Base-by-base conservation (phyloP, 331 rosid genomes). In the Stylosanthes scabra region DNA sequence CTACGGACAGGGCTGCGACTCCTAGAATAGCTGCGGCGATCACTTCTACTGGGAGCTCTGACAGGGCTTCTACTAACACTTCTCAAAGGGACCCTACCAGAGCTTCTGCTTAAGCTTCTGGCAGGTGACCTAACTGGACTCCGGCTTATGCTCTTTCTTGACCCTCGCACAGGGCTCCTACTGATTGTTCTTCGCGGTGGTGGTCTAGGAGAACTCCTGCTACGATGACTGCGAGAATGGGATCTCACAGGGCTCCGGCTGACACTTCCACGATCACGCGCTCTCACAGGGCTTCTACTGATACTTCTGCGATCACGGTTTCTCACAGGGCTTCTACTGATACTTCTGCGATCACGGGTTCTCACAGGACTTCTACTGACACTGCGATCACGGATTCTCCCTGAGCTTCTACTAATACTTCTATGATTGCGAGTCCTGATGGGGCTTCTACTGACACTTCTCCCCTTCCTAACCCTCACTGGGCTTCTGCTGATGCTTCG, bases 1-100 rank as follows among this genome's bases (percentile, higher is more conserved):
- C 90, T 82, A 6, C 81, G 98, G 11, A 82, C 81, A 41, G 96
- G 97, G 78, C 88, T 91, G 73, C 74, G 93, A 80, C 97, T 94
- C 91, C 89, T 86, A 28, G 97, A 93, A 74, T 85, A 90, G 81
- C 90, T 88, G 77, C 75, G 88, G n/a, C 20, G 76, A 52, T 72
- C 78, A 40, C 70, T 66, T 72, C 82, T 72, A 29, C 77, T 63
- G 8, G 82, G 80, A 11, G 60, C 34, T 64, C 85, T 67, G 10
- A 56, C 76, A 4, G 85, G 85, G 46, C 85, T 77, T 39, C 55
- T 79, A 65, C 82, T 81, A 40, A 72, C 72, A 64, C 79, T 67
- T 72, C 76, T 71, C 88, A 80, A 75, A 74, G 86, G 89, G 41
- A 74, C 86, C 80, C 86, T 85, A 20, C 90, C 88, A 9, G 87